Evolutionary conservation across 2,329 filamentous ascomycete species (phyloP).

Genomic region (Fusarium robinianum): DNA sequence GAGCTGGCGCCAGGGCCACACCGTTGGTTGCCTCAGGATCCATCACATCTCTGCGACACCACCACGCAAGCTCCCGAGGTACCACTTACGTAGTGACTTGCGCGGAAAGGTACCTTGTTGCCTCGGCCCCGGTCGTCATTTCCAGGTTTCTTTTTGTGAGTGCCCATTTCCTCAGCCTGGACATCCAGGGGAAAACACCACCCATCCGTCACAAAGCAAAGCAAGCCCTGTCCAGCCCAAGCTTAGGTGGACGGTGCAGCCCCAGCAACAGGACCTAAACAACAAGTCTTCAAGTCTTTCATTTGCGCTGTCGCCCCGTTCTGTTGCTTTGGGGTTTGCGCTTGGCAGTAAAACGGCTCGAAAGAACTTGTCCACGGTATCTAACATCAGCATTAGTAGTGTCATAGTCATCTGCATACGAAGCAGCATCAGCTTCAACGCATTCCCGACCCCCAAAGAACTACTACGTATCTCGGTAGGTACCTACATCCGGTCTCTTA

Average conservation of each 20-base stretch:
- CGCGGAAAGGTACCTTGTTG: conserved; percentile 29
- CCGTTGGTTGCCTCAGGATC: conserved; percentile 38
- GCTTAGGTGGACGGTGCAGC: conserved; percentile 29
- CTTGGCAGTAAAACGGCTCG: conserved; percentile 1
- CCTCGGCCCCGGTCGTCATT: conserved; percentile 1
- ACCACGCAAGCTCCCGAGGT: conserved; percentile 16
- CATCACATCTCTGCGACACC: conserved; percentile 7
- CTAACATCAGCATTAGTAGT: conserved; percentile 2
- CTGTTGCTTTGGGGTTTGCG: conserved; percentile 8
- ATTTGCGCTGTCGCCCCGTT: conserved; percentile 1
- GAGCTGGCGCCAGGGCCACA: conserved; percentile 22
- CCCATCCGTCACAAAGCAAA: conserved; percentile 15
- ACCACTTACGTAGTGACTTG: conserved; percentile 11
- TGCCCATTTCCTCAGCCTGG: conserved; percentile 6
- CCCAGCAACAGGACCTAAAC: conserved; percentile 29
- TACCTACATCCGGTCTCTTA: neutral
- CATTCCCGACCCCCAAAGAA: too few relatives aligned
- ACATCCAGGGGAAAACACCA: conserved; percentile 22
- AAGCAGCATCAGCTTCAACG: neutral
- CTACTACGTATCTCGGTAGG: too few relatives aligned
- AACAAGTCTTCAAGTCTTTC: conserved; percentile 17
- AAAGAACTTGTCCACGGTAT: conserved; percentile 4
- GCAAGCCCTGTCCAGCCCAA: conserved; percentile 22
- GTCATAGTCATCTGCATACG: neutral
- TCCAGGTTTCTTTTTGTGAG: conserved; percentile 13